Percentiles rank a stretch among this genome's conserved stretches.
phyloP scores from a whole-genome alignment of 1,139 yeast genomes.

The Pichia sp. region DNA sequence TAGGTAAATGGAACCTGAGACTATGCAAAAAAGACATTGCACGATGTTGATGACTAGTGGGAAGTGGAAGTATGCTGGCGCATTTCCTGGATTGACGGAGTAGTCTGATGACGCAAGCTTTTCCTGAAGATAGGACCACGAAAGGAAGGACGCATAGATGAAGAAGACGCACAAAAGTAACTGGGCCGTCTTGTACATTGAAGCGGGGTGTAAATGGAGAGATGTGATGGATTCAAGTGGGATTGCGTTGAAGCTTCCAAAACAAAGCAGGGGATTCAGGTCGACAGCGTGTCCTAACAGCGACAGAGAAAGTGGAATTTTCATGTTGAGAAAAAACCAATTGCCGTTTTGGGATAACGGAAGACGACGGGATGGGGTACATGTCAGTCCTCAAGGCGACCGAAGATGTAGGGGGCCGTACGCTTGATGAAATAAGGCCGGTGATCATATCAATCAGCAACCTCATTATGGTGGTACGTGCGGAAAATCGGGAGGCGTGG shows the following conservation, averaged over 20 bases:
- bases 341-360: constrained; percentile 2
- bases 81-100: constrained; percentile 43
- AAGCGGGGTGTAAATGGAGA: neutral
- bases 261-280: no score
- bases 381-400: no score
- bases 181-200: constrained; percentile 5
- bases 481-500: no score
- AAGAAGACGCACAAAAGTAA: constrained; percentile 58
- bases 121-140: constrained; percentile 93
- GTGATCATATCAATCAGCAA: no score
- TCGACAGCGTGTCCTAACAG: neutral
- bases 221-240: neutral
- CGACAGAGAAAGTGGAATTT: neutral
- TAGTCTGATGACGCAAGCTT: constrained; percentile 77
- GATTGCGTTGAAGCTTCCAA: no score
- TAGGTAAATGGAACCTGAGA: constrained; percentile 64
- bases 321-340: constrained; percentile 3
- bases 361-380: neutral
- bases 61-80: constrained; percentile 48
- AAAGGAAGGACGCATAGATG: constrained; percentile 75
- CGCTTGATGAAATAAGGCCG: no score
- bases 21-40: constrained; percentile 70
- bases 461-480: no score
- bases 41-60: constrained; percentile 71
- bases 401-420: no score